phyloP scores from a whole-genome alignment of 495 filamentous ascomycete species.

The Coniosporium apollinis region DNA sequence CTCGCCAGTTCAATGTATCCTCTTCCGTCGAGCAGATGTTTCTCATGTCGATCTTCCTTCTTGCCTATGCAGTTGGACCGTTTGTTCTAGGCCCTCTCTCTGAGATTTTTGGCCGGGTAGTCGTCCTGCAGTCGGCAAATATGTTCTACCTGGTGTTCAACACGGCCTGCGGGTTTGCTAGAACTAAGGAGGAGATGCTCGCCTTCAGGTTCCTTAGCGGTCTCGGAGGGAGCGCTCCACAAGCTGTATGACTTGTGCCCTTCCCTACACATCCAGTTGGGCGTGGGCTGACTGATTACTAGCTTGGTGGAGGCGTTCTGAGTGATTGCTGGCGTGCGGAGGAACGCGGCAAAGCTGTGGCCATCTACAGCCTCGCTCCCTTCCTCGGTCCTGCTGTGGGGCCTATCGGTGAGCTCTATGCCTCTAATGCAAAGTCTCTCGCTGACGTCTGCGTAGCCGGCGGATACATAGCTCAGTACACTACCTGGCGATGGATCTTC shows the following conservation, averaged over 20 bases:
- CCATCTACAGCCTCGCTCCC: slow-evolving; percentile 47
- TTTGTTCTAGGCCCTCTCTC: slow-evolving; percentile 44
- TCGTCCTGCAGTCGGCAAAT: slow-evolving; percentile 41
- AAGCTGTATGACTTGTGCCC: slow-evolving; percentile 24
- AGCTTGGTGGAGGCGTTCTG: slow-evolving; percentile 40
- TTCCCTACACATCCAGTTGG: slow-evolving; percentile 7
- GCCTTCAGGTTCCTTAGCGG: slow-evolving; percentile 40
- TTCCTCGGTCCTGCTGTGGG: slow-evolving; percentile 51
- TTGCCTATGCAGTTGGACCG: slow-evolving; percentile 25
- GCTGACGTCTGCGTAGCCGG: slow-evolving; percentile 22
- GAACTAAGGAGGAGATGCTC: slow-evolving; percentile 36
- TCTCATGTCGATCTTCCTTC: slow-evolving; percentile 18
- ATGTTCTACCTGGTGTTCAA: slow-evolving; percentile 49
- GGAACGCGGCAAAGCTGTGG: slow-evolving; percentile 46
- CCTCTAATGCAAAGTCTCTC: slow-evolving; percentile 39
- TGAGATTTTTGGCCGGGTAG: slow-evolving; percentile 46
- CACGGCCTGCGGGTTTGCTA: slow-evolving; percentile 33
- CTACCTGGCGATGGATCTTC: slow-evolving; percentile 59
- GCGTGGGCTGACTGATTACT: background rate
- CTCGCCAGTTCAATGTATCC: slow-evolving; percentile 11
- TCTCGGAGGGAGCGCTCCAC: slow-evolving; percentile 37
- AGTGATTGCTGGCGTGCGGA: slow-evolving; percentile 46
- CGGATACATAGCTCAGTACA: slow-evolving; percentile 45
- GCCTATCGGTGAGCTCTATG: too few relatives aligned
- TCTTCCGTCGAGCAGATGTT: slow-evolving; percentile 8